These are phyloP conservation scores for Rhizopogon rudus DNA, from an alignment of 768 basidiomycete species.

Conservation along the genomic window DNA sequence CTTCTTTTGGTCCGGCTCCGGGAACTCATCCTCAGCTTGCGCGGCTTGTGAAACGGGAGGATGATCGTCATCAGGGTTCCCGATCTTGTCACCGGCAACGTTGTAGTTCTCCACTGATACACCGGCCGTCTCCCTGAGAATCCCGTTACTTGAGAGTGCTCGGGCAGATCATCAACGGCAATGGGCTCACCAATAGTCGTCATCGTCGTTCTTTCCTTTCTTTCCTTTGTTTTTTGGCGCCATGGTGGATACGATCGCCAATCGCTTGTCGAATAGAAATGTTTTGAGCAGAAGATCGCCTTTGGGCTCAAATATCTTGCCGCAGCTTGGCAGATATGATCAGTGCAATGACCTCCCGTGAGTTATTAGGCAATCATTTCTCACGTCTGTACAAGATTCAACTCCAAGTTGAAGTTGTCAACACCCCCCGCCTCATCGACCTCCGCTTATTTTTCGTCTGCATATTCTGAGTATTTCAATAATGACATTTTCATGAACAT, in stretches of 20 bases:
- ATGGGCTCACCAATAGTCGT: slow-evolving; percentile 67
- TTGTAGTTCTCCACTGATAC: slow-evolving; percentile 46
- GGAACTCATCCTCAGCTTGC: slow-evolving; percentile 31
- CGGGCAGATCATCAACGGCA: slow-evolving; percentile 8
- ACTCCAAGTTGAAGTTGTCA: too few species aligned
- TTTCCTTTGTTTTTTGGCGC: slow-evolving; percentile 78
- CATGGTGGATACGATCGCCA: slow-evolving; percentile 12
- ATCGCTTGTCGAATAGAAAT: neutral
- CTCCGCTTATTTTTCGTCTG: too few species aligned
- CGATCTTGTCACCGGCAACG: slow-evolving; percentile 21
- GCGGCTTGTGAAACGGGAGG: slow-evolving; percentile 33
- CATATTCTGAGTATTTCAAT: too few species aligned
- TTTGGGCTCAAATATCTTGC: neutral
- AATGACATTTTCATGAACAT: too few species aligned
- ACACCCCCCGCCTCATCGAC: too few species aligned
- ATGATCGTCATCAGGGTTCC: slow-evolving; percentile 40
- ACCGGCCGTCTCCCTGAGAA: slow-evolving; percentile 58
- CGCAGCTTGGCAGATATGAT: neutral
- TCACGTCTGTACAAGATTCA: neutral
- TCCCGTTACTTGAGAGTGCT: slow-evolving; percentile 13
- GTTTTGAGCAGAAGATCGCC: neutral
- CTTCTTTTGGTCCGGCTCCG: neutral
- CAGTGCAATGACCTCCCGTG: neutral
- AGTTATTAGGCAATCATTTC: neutral
- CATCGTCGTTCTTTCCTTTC: slow-evolving; percentile 78